phyloP scores from a whole-genome alignment of 208 protist genomes.

The Trypanosoma congolense region DNA sequence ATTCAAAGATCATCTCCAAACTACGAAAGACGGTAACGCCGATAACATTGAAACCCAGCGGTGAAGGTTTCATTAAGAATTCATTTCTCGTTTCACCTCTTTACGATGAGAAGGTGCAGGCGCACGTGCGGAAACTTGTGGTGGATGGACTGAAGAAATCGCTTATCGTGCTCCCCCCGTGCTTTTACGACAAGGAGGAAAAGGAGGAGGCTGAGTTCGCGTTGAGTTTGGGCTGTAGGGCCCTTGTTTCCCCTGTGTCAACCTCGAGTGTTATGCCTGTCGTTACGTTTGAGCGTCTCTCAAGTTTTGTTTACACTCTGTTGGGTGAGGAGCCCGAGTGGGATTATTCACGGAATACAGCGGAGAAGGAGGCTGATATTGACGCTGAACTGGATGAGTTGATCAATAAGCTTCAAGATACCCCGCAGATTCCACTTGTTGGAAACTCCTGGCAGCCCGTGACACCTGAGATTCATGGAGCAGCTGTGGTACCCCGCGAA shows the following conservation, averaged over 20 bases:
- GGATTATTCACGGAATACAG: not conserved
- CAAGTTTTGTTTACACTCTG: conserved; percentile 5
- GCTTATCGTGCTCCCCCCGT: conserved; percentile 25
- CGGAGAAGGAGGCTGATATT: conserved; percentile 1
- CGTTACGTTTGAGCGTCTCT: conserved; percentile 9
- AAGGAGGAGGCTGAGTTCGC: conserved; percentile 24
- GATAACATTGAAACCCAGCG: too few relatives aligned
- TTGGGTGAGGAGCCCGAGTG: conserved; percentile 4
- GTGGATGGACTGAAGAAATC: conserved; percentile 22
- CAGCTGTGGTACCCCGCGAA: not conserved
- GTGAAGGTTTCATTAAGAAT: too few relatives aligned
- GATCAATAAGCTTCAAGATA: conserved; percentile 2
- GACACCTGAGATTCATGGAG: not conserved
- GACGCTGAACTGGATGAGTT: conserved; percentile 19
- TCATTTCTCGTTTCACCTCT: conserved; percentile 42
- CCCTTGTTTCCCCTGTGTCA: conserved; percentile 11
- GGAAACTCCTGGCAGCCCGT: too few relatives aligned
- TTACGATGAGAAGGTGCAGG: conserved; percentile 22
- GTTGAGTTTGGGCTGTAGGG: conserved; percentile 30
- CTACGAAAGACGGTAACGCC: conserved; percentile 8
- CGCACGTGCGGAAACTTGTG: conserved; percentile 14
- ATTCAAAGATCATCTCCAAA: not conserved
- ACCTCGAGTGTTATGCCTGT: not conserved
- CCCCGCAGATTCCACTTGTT: not conserved
- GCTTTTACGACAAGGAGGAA: not conserved